Percentiles rank a stretch among this genome's conserved stretches.
Evolutionary conservation across 768 basidiomycete species (phyloP).

Genomic region (Trametes punicea): DNA sequence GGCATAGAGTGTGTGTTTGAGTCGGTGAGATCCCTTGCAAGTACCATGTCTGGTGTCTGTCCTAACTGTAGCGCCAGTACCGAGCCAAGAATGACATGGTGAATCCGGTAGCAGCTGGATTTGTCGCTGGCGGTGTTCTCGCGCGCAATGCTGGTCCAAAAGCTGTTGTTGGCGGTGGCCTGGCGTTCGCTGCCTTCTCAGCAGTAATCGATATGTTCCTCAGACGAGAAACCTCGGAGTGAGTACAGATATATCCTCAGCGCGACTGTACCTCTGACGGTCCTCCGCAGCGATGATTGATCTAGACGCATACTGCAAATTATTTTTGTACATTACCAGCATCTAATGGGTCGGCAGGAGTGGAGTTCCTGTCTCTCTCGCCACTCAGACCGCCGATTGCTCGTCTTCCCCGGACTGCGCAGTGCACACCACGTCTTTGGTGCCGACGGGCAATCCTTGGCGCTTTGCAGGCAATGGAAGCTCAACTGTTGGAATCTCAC

Average conservation of each 20-base stretch:
- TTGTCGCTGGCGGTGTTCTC: constrained; percentile 83
- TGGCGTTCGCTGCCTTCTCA: constrained; percentile 93
- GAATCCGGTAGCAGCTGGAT: constrained; percentile 86
- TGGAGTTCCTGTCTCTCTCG: background rate
- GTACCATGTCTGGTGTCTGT: background rate
- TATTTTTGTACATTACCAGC: constrained; percentile 11
- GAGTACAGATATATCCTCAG: constrained; percentile 34
- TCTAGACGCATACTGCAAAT: constrained; percentile 8
- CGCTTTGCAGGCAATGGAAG: too few species aligned
- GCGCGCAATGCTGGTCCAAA: constrained; percentile 86
- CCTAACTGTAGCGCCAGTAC: constrained; percentile 51
- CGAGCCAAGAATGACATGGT: constrained; percentile 94
- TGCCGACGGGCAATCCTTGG: too few species aligned
- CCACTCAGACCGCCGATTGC: background rate
- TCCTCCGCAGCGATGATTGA: constrained; percentile 25
- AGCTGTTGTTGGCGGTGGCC: constrained; percentile 81
- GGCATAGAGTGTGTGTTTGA: constrained; percentile 95
- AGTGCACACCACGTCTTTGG: too few species aligned
- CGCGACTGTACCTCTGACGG: background rate
- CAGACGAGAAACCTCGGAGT: constrained; percentile 79
- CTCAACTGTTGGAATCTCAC: too few species aligned
- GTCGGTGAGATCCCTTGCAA: constrained; percentile 55
- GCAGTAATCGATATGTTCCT: constrained; percentile 85
- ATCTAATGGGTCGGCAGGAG: constrained; percentile 3
- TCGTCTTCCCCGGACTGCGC: too few species aligned